A percentile compares a stretch with the other conserved stretches of the same genome.
phyloP scores from a whole-genome alignment of 345 rosid species.

The Aquilaria sinensis region DNA sequence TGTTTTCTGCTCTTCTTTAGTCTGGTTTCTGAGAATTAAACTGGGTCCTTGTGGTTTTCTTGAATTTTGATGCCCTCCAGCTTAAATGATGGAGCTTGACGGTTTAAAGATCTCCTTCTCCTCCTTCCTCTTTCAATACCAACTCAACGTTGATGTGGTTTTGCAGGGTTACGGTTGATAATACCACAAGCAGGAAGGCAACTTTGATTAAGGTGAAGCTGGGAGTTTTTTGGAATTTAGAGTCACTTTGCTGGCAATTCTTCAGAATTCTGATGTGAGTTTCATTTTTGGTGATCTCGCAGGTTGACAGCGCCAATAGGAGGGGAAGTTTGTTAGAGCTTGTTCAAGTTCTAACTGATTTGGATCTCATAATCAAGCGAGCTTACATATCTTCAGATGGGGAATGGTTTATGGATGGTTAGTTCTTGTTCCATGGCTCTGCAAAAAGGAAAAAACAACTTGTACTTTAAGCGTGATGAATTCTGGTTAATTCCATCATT shows the following conservation, averaged over 20 bases:
- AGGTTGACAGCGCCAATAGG: conserved; percentile 84
- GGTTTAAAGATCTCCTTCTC: conserved; percentile 12
- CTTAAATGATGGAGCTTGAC: conserved; percentile 11
- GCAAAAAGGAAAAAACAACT: background rate
- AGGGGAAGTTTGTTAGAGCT: conserved; percentile 74
- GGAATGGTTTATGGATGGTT: conserved; percentile 92
- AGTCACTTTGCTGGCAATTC: conserved; percentile 4
- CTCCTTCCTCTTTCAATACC: background rate
- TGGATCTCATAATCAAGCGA: conserved; percentile 60
- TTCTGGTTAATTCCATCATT: conserved; percentile 13
- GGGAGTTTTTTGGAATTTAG: conserved; percentile 11
- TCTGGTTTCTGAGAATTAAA: conserved; percentile 1
- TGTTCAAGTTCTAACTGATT: conserved; percentile 77
- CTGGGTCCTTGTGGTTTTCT: conserved; percentile 13
- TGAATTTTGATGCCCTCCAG: conserved; percentile 7
- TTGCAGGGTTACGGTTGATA: conserved; percentile 72
- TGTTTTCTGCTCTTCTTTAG: background rate
- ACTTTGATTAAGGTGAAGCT: conserved; percentile 58
- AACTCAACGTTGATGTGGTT: conserved; percentile 14
- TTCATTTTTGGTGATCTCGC: conserved; percentile 9
- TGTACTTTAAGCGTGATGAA: background rate
- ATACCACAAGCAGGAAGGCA: conserved; percentile 46
- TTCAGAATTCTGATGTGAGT: background rate
- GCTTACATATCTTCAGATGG: conserved; percentile 90
- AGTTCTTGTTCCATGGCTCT: conserved; percentile 14